These are phyloP conservation scores for Acrocalymma vagum DNA, from an alignment of 2,329 filamentous ascomycete species.

Conservation along the genomic window DNA sequence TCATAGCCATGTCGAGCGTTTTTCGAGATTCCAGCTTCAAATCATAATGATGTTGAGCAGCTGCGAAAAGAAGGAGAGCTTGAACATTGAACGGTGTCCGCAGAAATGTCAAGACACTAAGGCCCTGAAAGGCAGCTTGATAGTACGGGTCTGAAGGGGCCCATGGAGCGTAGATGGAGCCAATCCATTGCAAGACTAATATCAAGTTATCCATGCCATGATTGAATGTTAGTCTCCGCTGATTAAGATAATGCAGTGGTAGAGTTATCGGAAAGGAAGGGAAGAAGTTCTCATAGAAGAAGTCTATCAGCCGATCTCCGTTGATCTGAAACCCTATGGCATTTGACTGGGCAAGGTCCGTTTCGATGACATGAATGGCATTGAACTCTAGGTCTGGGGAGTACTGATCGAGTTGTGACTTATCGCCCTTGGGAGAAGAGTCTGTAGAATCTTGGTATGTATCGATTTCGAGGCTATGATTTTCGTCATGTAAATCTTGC, in stretches of 20 bases:
- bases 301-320: constrained; percentile 35
- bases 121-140: constrained; percentile 24
- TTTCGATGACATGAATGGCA: constrained; percentile 10
- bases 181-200: constrained; percentile 39
- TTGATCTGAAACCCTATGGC: constrained; percentile 32
- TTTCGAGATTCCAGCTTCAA: constrained; percentile 72
- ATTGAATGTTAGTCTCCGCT: constrained; percentile 18
- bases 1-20: constrained; percentile 71
- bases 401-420: background rate
- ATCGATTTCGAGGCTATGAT: background rate
- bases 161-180: constrained; percentile 43
- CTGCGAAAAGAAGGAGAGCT: constrained; percentile 76
- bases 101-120: constrained; percentile 25
- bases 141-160: constrained; percentile 36
- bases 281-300: constrained; percentile 58
- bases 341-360: constrained; percentile 10
- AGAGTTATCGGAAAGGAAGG: constrained; percentile 63
- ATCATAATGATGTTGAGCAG: constrained; percentile 83
- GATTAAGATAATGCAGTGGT: constrained; percentile 52
- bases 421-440: constrained; percentile 2
- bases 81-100: constrained; percentile 70
- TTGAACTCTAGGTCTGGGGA: constrained; percentile 6
- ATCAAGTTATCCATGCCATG: constrained; percentile 34
- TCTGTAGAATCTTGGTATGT: background rate
- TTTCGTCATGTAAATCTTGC: constrained; percentile 6